Base-by-base conservation (phyloP, 129 eudicot genomes). In the Heracleum sosnowskyi region DNA sequence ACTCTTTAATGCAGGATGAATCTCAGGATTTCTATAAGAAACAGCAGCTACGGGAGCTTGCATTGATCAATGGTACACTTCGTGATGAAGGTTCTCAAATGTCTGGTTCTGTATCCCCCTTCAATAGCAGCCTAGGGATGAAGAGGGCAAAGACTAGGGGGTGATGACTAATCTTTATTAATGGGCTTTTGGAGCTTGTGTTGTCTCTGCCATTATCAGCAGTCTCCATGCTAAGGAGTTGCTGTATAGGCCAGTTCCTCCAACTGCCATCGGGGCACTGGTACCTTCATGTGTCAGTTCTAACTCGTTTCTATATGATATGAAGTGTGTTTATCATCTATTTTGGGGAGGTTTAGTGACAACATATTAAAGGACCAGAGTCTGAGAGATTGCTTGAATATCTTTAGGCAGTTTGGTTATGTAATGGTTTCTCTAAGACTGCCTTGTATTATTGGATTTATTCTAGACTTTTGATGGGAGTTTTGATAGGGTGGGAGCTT, bases 11-110 rank as follows among this genome's bases (percentile, higher is more conserved):
- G 85, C 87, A 96, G 99, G 99, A 96, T 33, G 99, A 96, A 46
- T 84, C 99, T 40, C 99, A 90, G 76, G 99, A 96, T 86, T 96
- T 86, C 87, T 96, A 86, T 74, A 96, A 96, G 85, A 89, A 96
- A 82, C 99, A 96, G 82, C 99, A 96, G 88, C 95, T 96, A n/a
- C 84, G 99, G 72, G 99, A 96, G 84, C 92, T 96, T 28, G 99
- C 99, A 11, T 35, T 96, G 91, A 80, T 96, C 46, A 96, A 96
- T 44, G 99, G 99, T n/a, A 96, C 95, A 80, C 93, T 96, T 74
- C 92, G 97, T 78, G 99, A 96, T 7, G 99, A 96, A 75, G 85
- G 89, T 34, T 82, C 97, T 33, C 99, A 92, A 80, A 92, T 96
- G 97, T 90, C 97, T 16, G 99, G 99, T 74, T 96, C 99, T 0